Evolutionary conservation across 202 grass and related monocot species (phyloP), one percentile per base, ranked within the genome.

Genomic region (Schoenoplectus triqueter): DNA sequence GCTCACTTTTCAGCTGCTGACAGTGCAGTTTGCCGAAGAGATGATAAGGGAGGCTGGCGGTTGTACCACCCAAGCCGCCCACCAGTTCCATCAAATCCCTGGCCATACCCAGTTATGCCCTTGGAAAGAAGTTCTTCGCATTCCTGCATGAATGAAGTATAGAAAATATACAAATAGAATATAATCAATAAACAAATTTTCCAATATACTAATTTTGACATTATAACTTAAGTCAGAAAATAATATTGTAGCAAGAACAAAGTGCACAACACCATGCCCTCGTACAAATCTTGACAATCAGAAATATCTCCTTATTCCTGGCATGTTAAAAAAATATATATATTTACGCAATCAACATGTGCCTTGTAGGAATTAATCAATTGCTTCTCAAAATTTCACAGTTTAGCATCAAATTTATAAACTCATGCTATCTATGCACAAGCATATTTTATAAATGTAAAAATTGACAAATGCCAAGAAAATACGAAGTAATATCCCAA

Each of bases 61-160:
- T 90, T 86, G 87, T 88, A 95, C 17, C 96, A 91, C 85, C 96
- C 93, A 65, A 99, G 79, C 14, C 93, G 86, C 69, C 87, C 92
- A 51, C 92, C 93, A 72, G 80, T 50, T 70, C 92, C 90, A 85
- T 99, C 93, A 86, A 99, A 99, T 40, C 93, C 93, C 86, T 99
- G 87, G n/a, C 93, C 96, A 69, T 91, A 66, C 39, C 93, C 93
- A 77, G 96, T 88, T 84, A 94, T 99, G 66, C 96, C 96, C 82
- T 94, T 96, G 39, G 88, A 80, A 73, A 99, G 84, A 88, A 99
- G 92, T 83, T 99, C 93, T 79, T 96, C 96, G 8, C 96, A 99
- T 89, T 96, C 96, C 93, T 98, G 78, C 77, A 91, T 56, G 5
- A 70, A 39, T 86, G 84, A 55, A 70, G 67, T 66, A 83, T 54